Evolutionary conservation across 2,329 filamentous ascomycete genomes (phyloP), one percentile per base, ranked within the genome.

Genomic region (Clathrospora elynae): DNA sequence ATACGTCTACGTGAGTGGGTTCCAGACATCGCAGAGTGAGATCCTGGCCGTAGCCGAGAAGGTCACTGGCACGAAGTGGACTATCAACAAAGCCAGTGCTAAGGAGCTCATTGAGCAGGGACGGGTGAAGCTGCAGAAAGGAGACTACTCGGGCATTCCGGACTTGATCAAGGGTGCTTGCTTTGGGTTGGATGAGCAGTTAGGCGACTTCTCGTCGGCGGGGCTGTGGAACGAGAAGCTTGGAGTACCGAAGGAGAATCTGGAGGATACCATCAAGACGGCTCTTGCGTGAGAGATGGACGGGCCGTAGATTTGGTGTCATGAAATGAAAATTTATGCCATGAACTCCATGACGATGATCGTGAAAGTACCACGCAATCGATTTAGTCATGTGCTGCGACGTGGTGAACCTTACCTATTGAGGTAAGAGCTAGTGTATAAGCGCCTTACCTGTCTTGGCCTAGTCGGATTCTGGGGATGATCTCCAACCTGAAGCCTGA

Each of bases 11-110:
- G 68, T 85, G 11, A 76, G 80, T 2, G 82, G 78, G 0, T 81
- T 84, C 53, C 76, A 76, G 19, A 75, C 78, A 0, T 77, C 78
- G 1, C 82, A 85, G 64, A 79, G 79, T 12, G 73, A 85, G 50
- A 65, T 87, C 2, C 59, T 86, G 1, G 64, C 68, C 9, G 61
- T 74, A 0, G 67, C 80, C 2, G 80, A 87, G 64, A 75, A 77
- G 42, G 67, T 74, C 8, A 79, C 78, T 0, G 76, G 75, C 2
- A 58, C 68, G 12, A 77, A 78, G 46, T 84, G 77, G 73, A 68
- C 72, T 0, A 70, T 83, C 2, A 73, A 70, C 3, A 64, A 64
- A 10, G 61, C 66, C 8, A 70, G 64, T 3, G 63, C 67, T 11
- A 56, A 65, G 20, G 56, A 64, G 8, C 57, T 66, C 16, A 51